Evolutionary conservation across 129 eudicot species (phyloP), one percentile per base, ranked within the genome.

Genomic region (Chrysanthemum lavandulifolium): DNA sequence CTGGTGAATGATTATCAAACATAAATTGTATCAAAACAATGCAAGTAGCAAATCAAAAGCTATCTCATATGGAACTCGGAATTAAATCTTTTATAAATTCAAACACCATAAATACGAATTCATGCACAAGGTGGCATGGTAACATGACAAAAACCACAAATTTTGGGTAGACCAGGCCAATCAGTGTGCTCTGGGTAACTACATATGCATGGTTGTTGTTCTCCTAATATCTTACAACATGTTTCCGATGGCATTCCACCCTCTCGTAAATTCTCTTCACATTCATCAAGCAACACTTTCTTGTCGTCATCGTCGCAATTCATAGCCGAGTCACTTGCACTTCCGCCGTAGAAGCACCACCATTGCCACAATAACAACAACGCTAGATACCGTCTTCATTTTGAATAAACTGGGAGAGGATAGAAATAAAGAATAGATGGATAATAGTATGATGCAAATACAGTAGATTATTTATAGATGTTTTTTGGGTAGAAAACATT

Each of bases 121-220:
- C 23, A 68, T 0, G 19, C 21, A 68, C 72, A 68, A 12, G 60
- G n/a, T 40, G 76, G 76, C 15, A 36, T 21, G 14, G 67, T 40
- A 21, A 71, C 21, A 58, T 59, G 9, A 71, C 76, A 71, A 0
- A 21, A 21, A 21, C 23, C 23, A 21, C 23, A 71, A 36, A 18
- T 59, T 54, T 71, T 71, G 40, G 53, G 13, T 3, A 71, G 45
- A 40, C 76, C 76, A 21, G 56, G 23, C 76, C 76, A 71, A 11
- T 71, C n/a, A 57, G 13, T 2, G 18, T 33, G 13, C 21, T 71
- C 23, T 21, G 67, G 76, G 57, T 71, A 71, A 43, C 57, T 11
- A 14, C 76, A 71, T 18, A 71, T 16, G 67, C 76, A 58, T 6
- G 10, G 5, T 5, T 31, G 16, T 18, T 71, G 67, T 58, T 33